Base-by-base conservation (phyloP, 345 rosid species). In the Mercurialis annua region DNA sequence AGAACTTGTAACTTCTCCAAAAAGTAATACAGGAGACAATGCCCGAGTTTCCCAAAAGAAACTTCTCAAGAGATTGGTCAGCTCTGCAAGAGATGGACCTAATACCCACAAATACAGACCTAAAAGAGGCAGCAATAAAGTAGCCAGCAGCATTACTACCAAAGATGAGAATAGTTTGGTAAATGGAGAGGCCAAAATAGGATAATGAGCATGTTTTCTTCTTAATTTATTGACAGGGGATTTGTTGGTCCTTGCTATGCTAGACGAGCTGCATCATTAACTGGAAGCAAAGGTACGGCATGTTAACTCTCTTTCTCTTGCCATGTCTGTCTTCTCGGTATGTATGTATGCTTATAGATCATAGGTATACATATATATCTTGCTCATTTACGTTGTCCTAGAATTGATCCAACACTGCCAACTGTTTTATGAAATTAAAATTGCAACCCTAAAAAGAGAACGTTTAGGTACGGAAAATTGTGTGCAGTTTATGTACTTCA, bases 151-250 rank as follows among this genome's bases (percentile, higher is more conserved):
- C 71, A 23, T 59, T 49, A 42, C 79, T 30, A 68, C 62, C 67
- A 69, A 83, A 44, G 84, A 83, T 43, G 80, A 67, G 67, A 64
- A 76, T 76, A 84, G 74, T 66, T 72, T 83, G 64, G 90, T 89
- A 24, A 84, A 87, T 30, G 90, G 82, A 71, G 90, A 82, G 76
- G 91, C 89, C 63, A 81, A 80, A 75, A 54, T 81, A 72, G 79
- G 91, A 72, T 81, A 71, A 78, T 43, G 48, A 70, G 57, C 42
- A 40, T 31, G 21, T 12, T 60, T 10, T 40, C 21, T 38, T 46
- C 66, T 38, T 69, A 14, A 61, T 44, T 52, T 29, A 59, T 59
- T 20, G 62, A 69, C 68, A 38, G 58, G 69, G 56, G 59, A 73
- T 62, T 58, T 58, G 48, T 64, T 8, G 46, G 65, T 36, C 8